These are phyloP conservation scores for Aegilops speltoides DNA, from an alignment of 176 grass and related monocot species.

Conservation along the genomic window DNA sequence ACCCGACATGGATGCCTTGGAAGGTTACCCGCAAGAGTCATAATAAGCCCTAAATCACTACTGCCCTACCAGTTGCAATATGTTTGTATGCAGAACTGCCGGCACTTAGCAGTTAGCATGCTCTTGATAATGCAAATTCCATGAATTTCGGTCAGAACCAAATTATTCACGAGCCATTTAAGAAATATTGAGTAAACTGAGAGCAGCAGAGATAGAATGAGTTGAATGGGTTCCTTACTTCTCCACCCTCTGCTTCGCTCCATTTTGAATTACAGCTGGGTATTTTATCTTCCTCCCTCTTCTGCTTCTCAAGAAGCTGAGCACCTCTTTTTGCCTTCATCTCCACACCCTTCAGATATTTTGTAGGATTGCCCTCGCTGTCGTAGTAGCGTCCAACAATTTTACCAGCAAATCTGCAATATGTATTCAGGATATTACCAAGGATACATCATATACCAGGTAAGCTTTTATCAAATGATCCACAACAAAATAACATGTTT, in stretches of 20 bases:
- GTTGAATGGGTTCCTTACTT: slow-evolving; percentile 47
- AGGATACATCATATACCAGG: neutral
- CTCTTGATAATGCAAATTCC: neutral
- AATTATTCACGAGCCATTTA: neutral
- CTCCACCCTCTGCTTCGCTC: slow-evolving; percentile 82
- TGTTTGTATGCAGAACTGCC: neutral
- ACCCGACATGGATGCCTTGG: neutral
- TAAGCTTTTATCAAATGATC: neutral
- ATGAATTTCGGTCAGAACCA: neutral
- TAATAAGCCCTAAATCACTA: neutral
- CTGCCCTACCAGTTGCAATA: neutral
- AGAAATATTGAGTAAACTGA: neutral
- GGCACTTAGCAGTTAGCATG: neutral
- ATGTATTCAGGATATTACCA: slow-evolving; percentile 2
- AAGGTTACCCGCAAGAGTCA: neutral
- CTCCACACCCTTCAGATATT: slow-evolving; percentile 88
- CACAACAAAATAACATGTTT: slow-evolving; percentile 13
- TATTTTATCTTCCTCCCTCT: slow-evolving; percentile 81
- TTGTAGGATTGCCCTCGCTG: slow-evolving; percentile 80
- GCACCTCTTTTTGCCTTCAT: slow-evolving; percentile 90
- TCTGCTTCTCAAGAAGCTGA: slow-evolving; percentile 89
- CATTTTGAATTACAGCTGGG: slow-evolving; percentile 92
- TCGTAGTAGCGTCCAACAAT: slow-evolving; percentile 86
- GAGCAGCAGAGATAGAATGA: neutral
- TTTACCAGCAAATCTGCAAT: slow-evolving; percentile 78